phyloP scores from a whole-genome alignment of 2,329 filamentous ascomycete species.

The Stagonosporopsis vannaccii region DNA sequence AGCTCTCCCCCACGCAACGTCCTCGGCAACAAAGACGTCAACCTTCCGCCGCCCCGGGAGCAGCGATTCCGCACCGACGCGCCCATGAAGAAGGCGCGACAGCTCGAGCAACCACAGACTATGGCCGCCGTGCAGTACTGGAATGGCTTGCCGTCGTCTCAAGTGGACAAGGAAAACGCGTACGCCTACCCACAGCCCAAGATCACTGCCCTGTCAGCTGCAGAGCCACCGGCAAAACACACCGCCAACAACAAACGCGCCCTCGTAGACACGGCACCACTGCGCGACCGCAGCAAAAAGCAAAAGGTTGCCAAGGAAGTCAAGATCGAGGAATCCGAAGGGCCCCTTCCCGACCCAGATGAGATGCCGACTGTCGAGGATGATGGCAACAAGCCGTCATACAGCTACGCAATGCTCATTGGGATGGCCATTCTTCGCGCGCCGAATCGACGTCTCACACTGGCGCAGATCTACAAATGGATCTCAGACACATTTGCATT shows the following conservation, averaged over 20 bases:
- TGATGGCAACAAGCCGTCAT: constrained; percentile 85
- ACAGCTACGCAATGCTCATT: constrained; percentile 94
- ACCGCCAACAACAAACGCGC: constrained; percentile 60
- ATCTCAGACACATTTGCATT: constrained; percentile 94
- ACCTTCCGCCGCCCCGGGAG: constrained; percentile 71
- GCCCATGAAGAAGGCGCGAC: constrained; percentile 68
- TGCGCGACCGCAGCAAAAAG: constrained; percentile 77
- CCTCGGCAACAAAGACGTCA: constrained; percentile 69
- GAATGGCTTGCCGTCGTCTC: constrained; percentile 56
- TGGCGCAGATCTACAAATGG: constrained; percentile 98
- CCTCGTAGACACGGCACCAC: constrained; percentile 75
- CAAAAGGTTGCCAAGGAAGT: constrained; percentile 65
- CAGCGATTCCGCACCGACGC: constrained; percentile 68
- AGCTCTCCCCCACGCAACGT: constrained; percentile 66
- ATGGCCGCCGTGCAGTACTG: constrained; percentile 62
- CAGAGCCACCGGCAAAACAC: constrained; percentile 40
- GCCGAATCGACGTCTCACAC: constrained; percentile 80
- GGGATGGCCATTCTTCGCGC: constrained; percentile 96
- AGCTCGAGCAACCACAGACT: constrained; percentile 47
- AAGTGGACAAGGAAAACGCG: constrained; percentile 60
- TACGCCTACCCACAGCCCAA: constrained; percentile 49
- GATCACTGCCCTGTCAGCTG: constrained; percentile 33
- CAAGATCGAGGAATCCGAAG: constrained; percentile 48
- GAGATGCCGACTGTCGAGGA: constrained; percentile 85
- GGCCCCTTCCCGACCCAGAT: constrained; percentile 71